Conservation (phyloP, 2,329 filamentous ascomycete species). For the Aspergillus ibericus region DNA sequence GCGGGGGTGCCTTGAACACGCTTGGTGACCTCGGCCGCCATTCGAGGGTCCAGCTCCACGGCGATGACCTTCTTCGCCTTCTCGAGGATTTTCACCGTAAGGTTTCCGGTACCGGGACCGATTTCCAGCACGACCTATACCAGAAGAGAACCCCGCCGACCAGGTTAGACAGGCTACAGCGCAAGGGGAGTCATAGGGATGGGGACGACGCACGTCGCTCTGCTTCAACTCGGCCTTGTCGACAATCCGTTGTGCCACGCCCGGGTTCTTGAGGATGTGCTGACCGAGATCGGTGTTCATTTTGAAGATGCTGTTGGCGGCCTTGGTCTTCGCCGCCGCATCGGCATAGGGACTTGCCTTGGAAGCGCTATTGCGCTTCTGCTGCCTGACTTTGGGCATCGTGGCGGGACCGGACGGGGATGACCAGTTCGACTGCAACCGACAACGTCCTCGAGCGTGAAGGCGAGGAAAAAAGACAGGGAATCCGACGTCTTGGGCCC, state of each 20-base stretch:
- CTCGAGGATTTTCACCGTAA: conserved; percentile 86
- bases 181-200: background rate
- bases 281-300: conserved; percentile 91
- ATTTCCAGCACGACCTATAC: conserved; percentile 79
- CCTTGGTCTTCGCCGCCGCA: conserved; percentile 49
- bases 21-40: conserved; percentile 93
- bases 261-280: conserved; percentile 91
- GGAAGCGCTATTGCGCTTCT: conserved; percentile 54
- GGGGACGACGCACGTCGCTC: conserved; percentile 58
- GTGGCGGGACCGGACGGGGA: conserved; percentile 7
- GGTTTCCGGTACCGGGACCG: conserved; percentile 83
- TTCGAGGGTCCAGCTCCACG: conserved; percentile 91
- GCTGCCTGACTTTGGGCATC: conserved; percentile 57
- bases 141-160: conserved; percentile 1
- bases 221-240: conserved; percentile 88
- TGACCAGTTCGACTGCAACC: too few species aligned
- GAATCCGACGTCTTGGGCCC: background rate
- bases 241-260: conserved; percentile 76
- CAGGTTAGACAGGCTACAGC: background rate
- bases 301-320: conserved; percentile 86
- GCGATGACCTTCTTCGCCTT: conserved; percentile 80
- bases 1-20: conserved; percentile 87
- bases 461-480: background rate
- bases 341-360: conserved; percentile 41
- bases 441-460: background rate